Evolutionary conservation across 495 filamentous ascomycete species (phyloP).

Genomic region (Lasiosphaeria miniovina): DNA sequence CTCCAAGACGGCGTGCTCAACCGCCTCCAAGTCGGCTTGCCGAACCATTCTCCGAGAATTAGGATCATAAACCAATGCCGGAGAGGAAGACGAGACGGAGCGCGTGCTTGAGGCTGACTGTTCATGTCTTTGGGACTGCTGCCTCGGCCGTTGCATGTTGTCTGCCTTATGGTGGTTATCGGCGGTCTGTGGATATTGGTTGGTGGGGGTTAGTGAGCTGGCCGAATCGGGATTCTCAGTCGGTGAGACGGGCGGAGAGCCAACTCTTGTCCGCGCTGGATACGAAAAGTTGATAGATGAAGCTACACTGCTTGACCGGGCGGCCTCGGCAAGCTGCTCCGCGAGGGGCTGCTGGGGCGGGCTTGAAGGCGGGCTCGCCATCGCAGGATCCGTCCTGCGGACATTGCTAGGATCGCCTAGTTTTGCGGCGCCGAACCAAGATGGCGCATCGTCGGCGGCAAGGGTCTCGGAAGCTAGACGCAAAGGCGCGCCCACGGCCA

Average conservation of each 20-base stretch:
- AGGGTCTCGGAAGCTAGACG: conserved; percentile 46
- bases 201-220: conserved; percentile 3
- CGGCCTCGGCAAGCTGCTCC: conserved; percentile 14
- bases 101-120: not conserved
- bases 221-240: conserved; percentile 6
- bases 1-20: conserved; percentile 42
- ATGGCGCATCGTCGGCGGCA: conserved; percentile 28
- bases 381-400: conserved; percentile 40
- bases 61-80: conserved; percentile 52
- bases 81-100: conserved; percentile 25
- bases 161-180: conserved; percentile 1
- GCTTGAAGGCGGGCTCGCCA: conserved; percentile 36
- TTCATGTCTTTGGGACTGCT: not conserved
- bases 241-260: conserved; percentile 33
- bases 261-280: conserved; percentile 45
- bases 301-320: conserved; percentile 56
- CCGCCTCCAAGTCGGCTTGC: conserved; percentile 31
- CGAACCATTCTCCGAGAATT: conserved; percentile 56
- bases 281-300: conserved; percentile 85
- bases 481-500: conserved; percentile 35
- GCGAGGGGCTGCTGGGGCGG: conserved; percentile 25
- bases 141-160: conserved; percentile 5
- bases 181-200: conserved; percentile 1
- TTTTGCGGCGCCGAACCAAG: conserved; percentile 42
- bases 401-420: conserved; percentile 43